Evolutionary conservation across 1,284 basidiomycete species (phyloP).

Genomic region (Cutaneotrichosporon sp.): DNA sequence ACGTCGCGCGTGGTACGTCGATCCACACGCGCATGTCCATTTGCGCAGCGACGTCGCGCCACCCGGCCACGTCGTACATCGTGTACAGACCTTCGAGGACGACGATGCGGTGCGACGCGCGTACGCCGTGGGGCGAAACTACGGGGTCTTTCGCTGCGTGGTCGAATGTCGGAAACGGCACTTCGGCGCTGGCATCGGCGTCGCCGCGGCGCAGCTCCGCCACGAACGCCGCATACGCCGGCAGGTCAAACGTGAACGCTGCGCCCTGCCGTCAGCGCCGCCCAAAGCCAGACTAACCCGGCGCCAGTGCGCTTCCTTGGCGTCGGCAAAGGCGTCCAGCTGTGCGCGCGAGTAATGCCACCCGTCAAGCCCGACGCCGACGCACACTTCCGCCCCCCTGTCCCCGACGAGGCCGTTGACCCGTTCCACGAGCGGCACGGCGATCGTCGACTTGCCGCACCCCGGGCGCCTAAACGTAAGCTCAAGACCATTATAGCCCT

Average conservation of each 20-base stretch:
- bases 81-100: conserved; percentile 80
- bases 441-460: conserved; percentile 52
- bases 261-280: conserved; percentile 35
- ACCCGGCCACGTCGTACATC: conserved; percentile 64
- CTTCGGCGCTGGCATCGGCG: conserved; percentile 49
- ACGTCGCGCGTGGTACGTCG: conserved; percentile 58
- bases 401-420: conserved; percentile 36
- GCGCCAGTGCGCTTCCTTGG: conserved; percentile 63
- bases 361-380: conserved; percentile 52
- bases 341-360: conserved; percentile 50
- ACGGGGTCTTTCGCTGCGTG: conserved; percentile 53
- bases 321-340: conserved; percentile 52
- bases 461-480: conserved; percentile 42
- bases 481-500: not conserved
- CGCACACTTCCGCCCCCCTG: conserved; percentile 25
- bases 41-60: conserved; percentile 61
- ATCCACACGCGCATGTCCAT: conserved; percentile 79
- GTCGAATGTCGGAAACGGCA: conserved; percentile 49
- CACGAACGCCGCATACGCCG: conserved; percentile 67
- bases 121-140: conserved; percentile 53
- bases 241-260: conserved; percentile 50
- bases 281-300: conserved; percentile 46
- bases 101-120: conserved; percentile 64
- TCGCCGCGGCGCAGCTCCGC: conserved; percentile 54
- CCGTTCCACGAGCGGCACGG: conserved; percentile 43